Evolutionary conservation across 805 yeast genomes (phyloP).

Genomic region (Scheffersomyces amazonensis): DNA sequence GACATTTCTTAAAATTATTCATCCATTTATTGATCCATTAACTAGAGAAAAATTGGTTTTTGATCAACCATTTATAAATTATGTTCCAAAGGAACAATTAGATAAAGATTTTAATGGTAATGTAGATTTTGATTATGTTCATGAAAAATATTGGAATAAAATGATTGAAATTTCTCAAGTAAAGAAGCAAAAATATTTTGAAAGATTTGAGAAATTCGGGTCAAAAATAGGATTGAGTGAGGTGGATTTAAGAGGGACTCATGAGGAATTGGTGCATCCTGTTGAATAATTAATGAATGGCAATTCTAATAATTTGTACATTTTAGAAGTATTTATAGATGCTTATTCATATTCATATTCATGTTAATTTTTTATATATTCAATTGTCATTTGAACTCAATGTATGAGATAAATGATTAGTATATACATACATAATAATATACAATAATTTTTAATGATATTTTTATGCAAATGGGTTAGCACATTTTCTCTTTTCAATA

Average conservation of each 20-base stretch:
- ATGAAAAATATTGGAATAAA: constrained; percentile 74
- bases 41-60: constrained; percentile 92
- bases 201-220: constrained; percentile 72
- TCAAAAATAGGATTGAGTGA: constrained; percentile 73
- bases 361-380: too few relatives aligned
- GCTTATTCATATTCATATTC: too few relatives aligned
- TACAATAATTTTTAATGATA: too few relatives aligned
- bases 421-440: too few relatives aligned
- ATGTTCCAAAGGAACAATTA: constrained; percentile 77
- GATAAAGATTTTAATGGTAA: constrained; percentile 84
- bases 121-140: constrained; percentile 81
- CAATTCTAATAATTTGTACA: not conserved
- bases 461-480: constrained; percentile 66
- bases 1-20: constrained; percentile 86
- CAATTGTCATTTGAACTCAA: too few relatives aligned
- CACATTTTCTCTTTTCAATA: constrained; percentile 82
- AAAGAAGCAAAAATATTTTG: constrained; percentile 61
- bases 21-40: constrained; percentile 94
- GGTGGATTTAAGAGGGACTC: constrained; percentile 59
- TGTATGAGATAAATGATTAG: too few relatives aligned
- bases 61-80: constrained; percentile 82
- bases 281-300: constrained; percentile 5
- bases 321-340: not conserved
- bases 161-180: constrained; percentile 58
- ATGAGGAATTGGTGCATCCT: constrained; percentile 27